Percentiles rank a stretch among this genome's conserved stretches.
phyloP scores from a whole-genome alignment of 106 monocot species.

The Platanthera zijinensis region DNA sequence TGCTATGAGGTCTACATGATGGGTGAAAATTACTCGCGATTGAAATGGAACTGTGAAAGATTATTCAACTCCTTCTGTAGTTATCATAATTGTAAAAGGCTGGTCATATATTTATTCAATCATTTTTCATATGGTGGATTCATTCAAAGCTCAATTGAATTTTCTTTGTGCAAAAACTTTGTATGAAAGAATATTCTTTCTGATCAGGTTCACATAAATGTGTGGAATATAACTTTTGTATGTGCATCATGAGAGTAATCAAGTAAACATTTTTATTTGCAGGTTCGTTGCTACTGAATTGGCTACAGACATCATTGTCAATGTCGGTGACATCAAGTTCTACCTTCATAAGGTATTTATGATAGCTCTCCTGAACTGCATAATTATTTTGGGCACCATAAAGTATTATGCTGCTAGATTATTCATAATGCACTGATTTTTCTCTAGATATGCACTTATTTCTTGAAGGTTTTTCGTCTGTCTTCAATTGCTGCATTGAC shows the following conservation, averaged over 20 bases:
- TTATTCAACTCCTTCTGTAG: neutral
- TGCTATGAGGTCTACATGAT: too few relatives aligned
- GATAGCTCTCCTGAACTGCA: neutral
- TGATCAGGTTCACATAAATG: neutral
- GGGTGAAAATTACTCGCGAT: too few relatives aligned
- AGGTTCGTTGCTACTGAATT: conserved; percentile 72
- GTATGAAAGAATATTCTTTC: neutral
- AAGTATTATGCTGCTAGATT: neutral
- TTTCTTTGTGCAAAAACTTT: neutral
- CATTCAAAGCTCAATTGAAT: neutral
- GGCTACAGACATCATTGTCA: conserved; percentile 62
- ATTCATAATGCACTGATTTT: neutral
- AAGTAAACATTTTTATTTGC: conserved; percentile 7
- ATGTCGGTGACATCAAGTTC: conserved; percentile 61
- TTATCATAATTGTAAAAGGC: neutral
- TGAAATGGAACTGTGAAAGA: neutral
- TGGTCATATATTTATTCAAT: neutral
- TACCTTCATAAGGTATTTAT: conserved; percentile 87
- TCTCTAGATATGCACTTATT: neutral
- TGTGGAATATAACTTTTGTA: neutral
- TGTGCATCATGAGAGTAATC: neutral
- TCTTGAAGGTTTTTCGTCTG: too few relatives aligned
- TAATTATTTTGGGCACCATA: neutral
- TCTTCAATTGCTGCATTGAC: too few relatives aligned
- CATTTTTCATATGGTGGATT: neutral